Evolutionary conservation across 176 grass and related monocot genomes (phyloP).

Genomic region (maize (Zea mays)): Zm-B73-REFERENCE-NAM-5.0 NC_050097.1:40138501-40139000

Average conservation of each 20-base stretch:
- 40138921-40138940: too few relatives aligned
- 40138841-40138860: conserved; percentile 4
- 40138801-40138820: background rate
- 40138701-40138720: background rate
- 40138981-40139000: too few relatives aligned
- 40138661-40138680: background rate
- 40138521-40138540: background rate
- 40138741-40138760: background rate
- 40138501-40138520: conserved; percentile 13
- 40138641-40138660: background rate
- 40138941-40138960: too few relatives aligned
- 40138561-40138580: background rate
- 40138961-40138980: too few relatives aligned
- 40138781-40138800: background rate
- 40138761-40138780: background rate
- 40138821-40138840: background rate
- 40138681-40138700: background rate
- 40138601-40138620: background rate
- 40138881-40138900: background rate
- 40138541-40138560: background rate
- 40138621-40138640: background rate
- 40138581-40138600: conserved; percentile 2
- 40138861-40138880: background rate
- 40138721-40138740: background rate
- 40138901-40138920: background rate